Evolutionary conservation across 139 green algal species (phyloP).

Genomic region (Closterium sp.): DNA sequence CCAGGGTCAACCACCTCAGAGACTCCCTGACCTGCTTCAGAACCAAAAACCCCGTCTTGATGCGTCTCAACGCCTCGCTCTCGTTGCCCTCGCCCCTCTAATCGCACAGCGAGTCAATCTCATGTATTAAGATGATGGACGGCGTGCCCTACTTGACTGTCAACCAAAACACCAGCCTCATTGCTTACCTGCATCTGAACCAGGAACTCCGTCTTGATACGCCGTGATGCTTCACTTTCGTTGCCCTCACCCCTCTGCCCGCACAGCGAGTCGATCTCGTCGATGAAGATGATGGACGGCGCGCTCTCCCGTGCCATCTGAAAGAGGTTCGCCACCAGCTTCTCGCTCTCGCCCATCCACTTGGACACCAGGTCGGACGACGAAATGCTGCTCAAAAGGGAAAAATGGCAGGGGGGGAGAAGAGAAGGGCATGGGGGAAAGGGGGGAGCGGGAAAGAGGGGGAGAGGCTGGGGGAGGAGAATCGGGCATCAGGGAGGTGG

Average conservation of each 20-base stretch:
- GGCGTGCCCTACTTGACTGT: conserved; percentile 87
- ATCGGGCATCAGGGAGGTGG: conserved; percentile 71
- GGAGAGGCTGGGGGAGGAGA: background rate
- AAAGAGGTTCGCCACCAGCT: conserved; percentile 96
- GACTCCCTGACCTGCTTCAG: background rate
- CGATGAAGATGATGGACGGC: conserved; percentile 99
- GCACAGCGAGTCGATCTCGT: conserved; percentile 88
- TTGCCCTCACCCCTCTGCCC: conserved; percentile 71
- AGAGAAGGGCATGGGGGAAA: too few species aligned
- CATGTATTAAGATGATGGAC: conserved; percentile 99
- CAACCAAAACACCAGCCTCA: too few species aligned
- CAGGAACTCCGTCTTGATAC: conserved; percentile 99
- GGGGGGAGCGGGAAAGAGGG: too few species aligned
- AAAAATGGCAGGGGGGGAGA: too few species aligned
- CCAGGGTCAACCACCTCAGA: too few species aligned
- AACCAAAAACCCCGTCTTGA: conserved; percentile 97
- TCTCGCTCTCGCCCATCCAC: conserved; percentile 88
- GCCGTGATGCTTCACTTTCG: conserved; percentile 90
- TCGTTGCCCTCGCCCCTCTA: conserved; percentile 64
- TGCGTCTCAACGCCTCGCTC: conserved; percentile 88
- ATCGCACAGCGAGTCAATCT: conserved; percentile 82
- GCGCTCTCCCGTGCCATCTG: conserved; percentile 83
- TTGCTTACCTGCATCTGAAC: conserved; percentile 80
- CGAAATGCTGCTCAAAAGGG: conserved; percentile 55
- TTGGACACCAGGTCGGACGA: conserved; percentile 76